Base-by-base conservation (phyloP, 1,139 yeast genomes). In the Protomyces inouyei region DNA sequence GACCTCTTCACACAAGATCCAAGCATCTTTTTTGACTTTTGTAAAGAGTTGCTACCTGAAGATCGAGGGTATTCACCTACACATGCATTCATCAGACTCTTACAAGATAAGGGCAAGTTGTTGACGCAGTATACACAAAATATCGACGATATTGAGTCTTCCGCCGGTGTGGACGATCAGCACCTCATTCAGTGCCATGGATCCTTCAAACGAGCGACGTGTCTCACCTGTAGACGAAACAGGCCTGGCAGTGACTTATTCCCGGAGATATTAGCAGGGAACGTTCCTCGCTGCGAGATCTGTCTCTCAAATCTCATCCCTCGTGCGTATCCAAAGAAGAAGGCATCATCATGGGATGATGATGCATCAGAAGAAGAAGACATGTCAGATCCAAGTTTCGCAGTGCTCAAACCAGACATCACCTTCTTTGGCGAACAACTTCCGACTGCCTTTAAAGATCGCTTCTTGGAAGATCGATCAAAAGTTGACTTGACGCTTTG, bases 351-450 rank as follows among this genome's bases (percentile, higher is more conserved):
- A 14, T 25, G 37, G 23, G 5, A 25, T 3, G 61, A 60, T 51
- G 67, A 36, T 6, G 65, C 56, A 16, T 60, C 54, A 25, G 60
- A 57, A 32, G 64, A 55, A 5, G 65, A 45, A 23, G 56, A 21
- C 28, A 18, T n/a, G 28, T 37, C n/a, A 16, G 57, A 23, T 43
- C 38, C 54, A n/a, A 36, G 45, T 32, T 57, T 55, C 37, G 97
- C 97, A n/a, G 93, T 91, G 4, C 81, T 89, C 80, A 92, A 93
- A 73, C 98, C 98, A 0, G 97, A 93, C 74, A 92, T 93, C 66
- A 92, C 97, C 0, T 93, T 93, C 72, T 93, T 93, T 71, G 97
- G 97, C 6, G 98, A 93, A 73, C 84, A 86, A 14, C 79, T 93
- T 65, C 97, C 98, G 0, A 76, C 79, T n/a, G 75, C 80, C 63